These are phyloP conservation scores for Saccharomyces hybrid DNA, from an alignment of 1,139 yeast genomes.

Conservation along the genomic window DNA sequence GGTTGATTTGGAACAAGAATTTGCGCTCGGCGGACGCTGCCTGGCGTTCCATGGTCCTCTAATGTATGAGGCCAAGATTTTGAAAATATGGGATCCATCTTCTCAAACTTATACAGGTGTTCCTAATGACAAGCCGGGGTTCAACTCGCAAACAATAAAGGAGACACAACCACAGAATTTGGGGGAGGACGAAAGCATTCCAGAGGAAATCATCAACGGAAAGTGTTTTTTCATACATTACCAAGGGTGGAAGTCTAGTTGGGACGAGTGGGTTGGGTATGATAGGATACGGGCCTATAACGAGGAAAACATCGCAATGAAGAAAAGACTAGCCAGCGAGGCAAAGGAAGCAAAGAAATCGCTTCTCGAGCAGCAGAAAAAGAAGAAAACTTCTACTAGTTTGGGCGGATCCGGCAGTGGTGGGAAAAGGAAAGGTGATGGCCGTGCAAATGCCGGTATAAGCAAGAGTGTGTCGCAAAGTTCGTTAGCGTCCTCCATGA, in stretches of 20 bases:
- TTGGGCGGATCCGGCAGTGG: conserved; percentile 1
- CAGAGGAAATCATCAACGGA: conserved; percentile 37
- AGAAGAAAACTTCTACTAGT: conserved; percentile 11
- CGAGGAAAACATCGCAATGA: conserved; percentile 59
- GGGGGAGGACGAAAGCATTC: conserved; percentile 32
- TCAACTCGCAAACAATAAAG: conserved; percentile 9
- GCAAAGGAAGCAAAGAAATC: conserved; percentile 31
- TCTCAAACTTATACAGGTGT: conserved; percentile 32
- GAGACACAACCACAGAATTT: conserved; percentile 14
- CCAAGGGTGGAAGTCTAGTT: conserved; percentile 89
- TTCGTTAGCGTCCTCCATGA: neutral
- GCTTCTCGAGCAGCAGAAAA: conserved; percentile 12
- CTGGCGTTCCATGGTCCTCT: conserved; percentile 89
- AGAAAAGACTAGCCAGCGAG: conserved; percentile 52
- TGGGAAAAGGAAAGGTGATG: neutral
- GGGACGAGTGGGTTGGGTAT: conserved; percentile 93
- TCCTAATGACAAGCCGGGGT: conserved; percentile 6
- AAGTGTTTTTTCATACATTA: conserved; percentile 70
- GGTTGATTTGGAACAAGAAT: conserved; percentile 2
- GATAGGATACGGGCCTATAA: conserved; percentile 62
- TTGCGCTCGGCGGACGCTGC: conserved; percentile 42
- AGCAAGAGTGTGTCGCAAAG: neutral
- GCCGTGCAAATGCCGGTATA: neutral
- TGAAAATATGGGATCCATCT: conserved; percentile 55
- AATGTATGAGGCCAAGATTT: conserved; percentile 78